phyloP scores from a whole-genome alignment of 495 filamentous ascomycete species.

The Patellaria atrata region DNA sequence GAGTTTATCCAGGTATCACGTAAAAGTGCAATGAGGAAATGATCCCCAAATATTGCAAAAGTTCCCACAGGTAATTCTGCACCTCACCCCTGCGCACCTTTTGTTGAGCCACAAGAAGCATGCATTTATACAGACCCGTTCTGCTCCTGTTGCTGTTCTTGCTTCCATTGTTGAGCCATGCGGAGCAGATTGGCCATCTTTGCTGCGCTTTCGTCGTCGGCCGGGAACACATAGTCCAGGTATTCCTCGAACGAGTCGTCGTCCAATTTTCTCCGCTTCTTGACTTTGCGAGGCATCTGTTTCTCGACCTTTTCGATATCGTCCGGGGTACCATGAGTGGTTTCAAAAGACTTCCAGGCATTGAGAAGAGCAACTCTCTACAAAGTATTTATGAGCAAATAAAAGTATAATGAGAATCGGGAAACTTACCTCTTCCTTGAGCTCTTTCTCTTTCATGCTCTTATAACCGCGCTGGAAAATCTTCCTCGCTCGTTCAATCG shows the following conservation, averaged over 20 bases:
- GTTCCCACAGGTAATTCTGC: too few species aligned
- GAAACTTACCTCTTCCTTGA: conserved; percentile 67
- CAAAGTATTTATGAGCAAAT: conserved; percentile 18
- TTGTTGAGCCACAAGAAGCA: too few species aligned
- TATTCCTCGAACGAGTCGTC: conserved; percentile 97
- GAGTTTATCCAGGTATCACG: too few species aligned
- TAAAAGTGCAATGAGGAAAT: too few species aligned
- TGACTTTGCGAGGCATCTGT: conserved; percentile 87
- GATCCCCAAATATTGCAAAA: too few species aligned
- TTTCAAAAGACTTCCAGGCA: conserved; percentile 84
- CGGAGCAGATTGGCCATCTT: conserved; percentile 71
- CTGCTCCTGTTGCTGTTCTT: conserved; percentile 33
- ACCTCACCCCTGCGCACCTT: too few species aligned
- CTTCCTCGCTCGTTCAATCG: conserved; percentile 64
- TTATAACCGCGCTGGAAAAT: conserved; percentile 81
- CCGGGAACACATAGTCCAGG: conserved; percentile 93
- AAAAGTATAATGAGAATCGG: conserved; percentile 1
- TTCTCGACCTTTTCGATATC: conserved; percentile 75
- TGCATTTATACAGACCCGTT: conserved; percentile 1
- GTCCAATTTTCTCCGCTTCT: conserved; percentile 86
- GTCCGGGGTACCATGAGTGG: conserved; percentile 58
- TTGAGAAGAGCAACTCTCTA: conserved; percentile 74
- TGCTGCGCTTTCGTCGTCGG: conserved; percentile 78
- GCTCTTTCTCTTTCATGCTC: conserved; percentile 78
- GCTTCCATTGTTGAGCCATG: conserved; percentile 83